A percentile compares a stretch with the other conserved stretches of the same genome.
Conservation (phyloP, 2,329 filamentous ascomycete species). For the Trichoderma afroharzianum region DNA sequence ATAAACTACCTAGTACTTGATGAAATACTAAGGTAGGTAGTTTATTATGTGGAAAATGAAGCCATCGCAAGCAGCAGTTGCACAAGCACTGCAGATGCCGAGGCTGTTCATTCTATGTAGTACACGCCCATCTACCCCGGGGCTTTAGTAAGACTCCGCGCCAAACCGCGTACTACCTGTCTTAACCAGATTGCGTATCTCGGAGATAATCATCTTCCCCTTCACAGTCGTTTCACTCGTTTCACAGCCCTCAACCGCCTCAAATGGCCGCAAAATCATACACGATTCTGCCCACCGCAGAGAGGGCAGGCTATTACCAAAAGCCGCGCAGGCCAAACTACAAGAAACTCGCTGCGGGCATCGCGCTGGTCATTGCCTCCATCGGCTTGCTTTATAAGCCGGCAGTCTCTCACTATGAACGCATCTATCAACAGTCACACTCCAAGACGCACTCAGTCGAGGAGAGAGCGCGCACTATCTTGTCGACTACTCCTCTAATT, state of each 20-base stretch:
- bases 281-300: background rate
- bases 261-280: background rate
- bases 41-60: background rate
- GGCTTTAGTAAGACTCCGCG: background rate
- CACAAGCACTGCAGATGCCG: background rate
- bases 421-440: slow-evolving; percentile 25
- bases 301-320: background rate
- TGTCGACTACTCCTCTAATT: slow-evolving; percentile 47
- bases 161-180: background rate
- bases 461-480: slow-evolving; percentile 44
- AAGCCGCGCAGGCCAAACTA: slow-evolving; percentile 24
- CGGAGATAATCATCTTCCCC: background rate
- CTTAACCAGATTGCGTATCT: background rate
- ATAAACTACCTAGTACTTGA: background rate
- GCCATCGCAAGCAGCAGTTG: background rate
- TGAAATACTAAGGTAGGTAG: background rate
- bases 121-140: background rate
- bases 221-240: background rate
- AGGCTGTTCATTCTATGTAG: background rate
- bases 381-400: slow-evolving; percentile 28
- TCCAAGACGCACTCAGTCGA: slow-evolving; percentile 37
- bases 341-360: slow-evolving; percentile 23
- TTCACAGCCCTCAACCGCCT: background rate
- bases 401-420: slow-evolving; percentile 25
- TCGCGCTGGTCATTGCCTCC: slow-evolving; percentile 26